Evolutionary conservation across 2,329 filamentous ascomycete genomes (phyloP), one percentile per base, ranked within the genome.

Genomic region (Fusarium nisikadoi): DNA sequence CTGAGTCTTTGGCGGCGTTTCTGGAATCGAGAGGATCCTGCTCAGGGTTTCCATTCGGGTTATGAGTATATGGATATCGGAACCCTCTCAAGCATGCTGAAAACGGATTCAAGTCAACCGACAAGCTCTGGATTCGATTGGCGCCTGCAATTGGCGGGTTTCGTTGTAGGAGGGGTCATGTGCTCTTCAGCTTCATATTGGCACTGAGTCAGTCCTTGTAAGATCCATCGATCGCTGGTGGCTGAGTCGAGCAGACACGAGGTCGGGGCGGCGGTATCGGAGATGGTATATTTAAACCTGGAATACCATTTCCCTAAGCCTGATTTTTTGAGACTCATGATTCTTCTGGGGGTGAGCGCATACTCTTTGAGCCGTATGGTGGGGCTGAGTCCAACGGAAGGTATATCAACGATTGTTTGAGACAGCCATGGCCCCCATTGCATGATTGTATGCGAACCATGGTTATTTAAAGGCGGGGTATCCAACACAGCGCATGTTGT

Each of bases 191-290:
- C 42, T 61, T 43, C 25, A 33, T 58, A 29, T 68, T 50, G 43
- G 43, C 29, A 41, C 43, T 52, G 57, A 69, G 65, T 69, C 65
- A 68, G 65, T 56, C 55, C 47, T 29, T 45, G 47, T 38, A 42
- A 53, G 54, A 56, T 42, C 64, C 64, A 62, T 49, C 31, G 11
- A 42, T 25, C 39, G 49, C 36, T 27, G 13, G 45, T 23, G 62
- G 53, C 25, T 52, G 54, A 58, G 41, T 46, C 33, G 35, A 53
- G 43, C 20, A 39, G 52, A 43, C 31, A 35, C 29, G 29, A 56
- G 23, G 19, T 35, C 42, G 19, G 42, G 63, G 62, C 70, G 70
- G 62, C 70, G 70, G 70, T 62, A 73, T 73, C 70, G 70, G 70
- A 71, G 49, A 54, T 57, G 47, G 17, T 43, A 42, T n/a, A 35